These are phyloP conservation scores for Coniophora puteana DNA, from an alignment of 1,284 basidiomycete genomes.

Conservation along the genomic window DNA sequence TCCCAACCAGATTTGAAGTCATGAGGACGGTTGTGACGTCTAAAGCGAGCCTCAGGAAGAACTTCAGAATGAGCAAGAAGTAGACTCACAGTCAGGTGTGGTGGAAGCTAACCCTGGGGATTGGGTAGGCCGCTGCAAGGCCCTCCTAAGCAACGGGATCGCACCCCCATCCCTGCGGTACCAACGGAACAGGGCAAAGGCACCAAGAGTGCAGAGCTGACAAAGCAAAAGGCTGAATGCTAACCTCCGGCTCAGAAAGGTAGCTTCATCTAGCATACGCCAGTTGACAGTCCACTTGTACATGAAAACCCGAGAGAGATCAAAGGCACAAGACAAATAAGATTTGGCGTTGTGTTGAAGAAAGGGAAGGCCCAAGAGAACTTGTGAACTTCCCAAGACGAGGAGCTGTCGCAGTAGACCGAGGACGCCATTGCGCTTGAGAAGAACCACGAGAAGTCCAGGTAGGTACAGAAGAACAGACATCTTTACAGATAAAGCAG, in stretches of 20 bases:
- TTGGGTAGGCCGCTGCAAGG: slow-evolving; percentile 45
- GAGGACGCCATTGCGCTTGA: slow-evolving; percentile 68
- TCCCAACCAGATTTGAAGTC: slow-evolving; percentile 91
- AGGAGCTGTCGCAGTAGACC: slow-evolving; percentile 51
- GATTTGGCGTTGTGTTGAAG: slow-evolving; percentile 54
- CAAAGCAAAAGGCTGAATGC: slow-evolving; percentile 61
- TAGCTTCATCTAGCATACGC: slow-evolving; percentile 78
- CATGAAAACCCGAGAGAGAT: slow-evolving; percentile 86
- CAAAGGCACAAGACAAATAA: slow-evolving; percentile 82
- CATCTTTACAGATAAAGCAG: slow-evolving; percentile 95
- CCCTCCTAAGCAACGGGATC: slow-evolving; percentile 48
- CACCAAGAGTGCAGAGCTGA: slow-evolving; percentile 59
- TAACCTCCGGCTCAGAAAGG: slow-evolving; percentile 68
- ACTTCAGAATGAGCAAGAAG: slow-evolving; percentile 2
- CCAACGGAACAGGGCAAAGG: slow-evolving; percentile 77
- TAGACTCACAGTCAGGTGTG: slow-evolving; percentile 56
- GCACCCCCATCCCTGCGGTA: slow-evolving; percentile 65
- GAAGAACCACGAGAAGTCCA: slow-evolving; percentile 77
- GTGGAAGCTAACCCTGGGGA: slow-evolving; percentile 45
- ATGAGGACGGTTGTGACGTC: slow-evolving; percentile 83
- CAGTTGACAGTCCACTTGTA: slow-evolving; percentile 99
- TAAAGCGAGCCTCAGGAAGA: slow-evolving; percentile 28
- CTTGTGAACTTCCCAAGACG: slow-evolving; percentile 55
- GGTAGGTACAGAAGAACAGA: slow-evolving; percentile 92
- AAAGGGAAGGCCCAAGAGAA: slow-evolving; percentile 71